Conservation (phyloP, 192 early-diverging fungal species). For the Obelidium mucronatum region DNA sequence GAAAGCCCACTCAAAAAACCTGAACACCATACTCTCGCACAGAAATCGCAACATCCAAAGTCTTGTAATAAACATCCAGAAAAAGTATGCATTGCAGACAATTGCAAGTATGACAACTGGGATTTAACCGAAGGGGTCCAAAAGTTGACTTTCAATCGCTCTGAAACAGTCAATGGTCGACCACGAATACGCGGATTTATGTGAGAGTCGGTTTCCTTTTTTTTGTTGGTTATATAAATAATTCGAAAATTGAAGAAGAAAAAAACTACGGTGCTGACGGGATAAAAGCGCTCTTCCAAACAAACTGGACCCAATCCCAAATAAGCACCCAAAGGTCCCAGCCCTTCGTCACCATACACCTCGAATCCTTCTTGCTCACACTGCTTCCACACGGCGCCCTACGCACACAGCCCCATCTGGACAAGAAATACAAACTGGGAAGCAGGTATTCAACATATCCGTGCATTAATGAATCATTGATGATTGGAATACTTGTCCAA, state of each 20-base stretch:
- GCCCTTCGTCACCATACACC: constrained; percentile 29
- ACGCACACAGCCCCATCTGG: constrained; percentile 18
- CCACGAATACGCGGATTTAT: background rate
- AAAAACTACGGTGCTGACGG: background rate
- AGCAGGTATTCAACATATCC: background rate
- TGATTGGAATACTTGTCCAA: no score
- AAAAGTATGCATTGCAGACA: no score
- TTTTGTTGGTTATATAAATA: no score
- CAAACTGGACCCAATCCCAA: constrained; percentile 19
- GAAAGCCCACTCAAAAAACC: no score
- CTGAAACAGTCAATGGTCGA: background rate
- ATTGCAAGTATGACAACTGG: no score
- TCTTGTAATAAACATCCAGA: no score
- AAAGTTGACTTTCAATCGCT: background rate
- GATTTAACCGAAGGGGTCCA: no score
- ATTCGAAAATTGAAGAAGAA: no score
- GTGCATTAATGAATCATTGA: no score
- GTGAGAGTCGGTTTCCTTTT: background rate
- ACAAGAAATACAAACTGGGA: constrained; percentile 20
- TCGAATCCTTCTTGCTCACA: background rate
- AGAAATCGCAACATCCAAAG: no score
- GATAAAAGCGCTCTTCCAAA: background rate
- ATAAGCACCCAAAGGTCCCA: constrained; percentile 22
- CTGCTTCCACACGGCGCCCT: background rate
- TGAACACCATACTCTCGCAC: no score